Conservation (phyloP, 768 basidiomycete species). For the Russula abietina region DNA sequence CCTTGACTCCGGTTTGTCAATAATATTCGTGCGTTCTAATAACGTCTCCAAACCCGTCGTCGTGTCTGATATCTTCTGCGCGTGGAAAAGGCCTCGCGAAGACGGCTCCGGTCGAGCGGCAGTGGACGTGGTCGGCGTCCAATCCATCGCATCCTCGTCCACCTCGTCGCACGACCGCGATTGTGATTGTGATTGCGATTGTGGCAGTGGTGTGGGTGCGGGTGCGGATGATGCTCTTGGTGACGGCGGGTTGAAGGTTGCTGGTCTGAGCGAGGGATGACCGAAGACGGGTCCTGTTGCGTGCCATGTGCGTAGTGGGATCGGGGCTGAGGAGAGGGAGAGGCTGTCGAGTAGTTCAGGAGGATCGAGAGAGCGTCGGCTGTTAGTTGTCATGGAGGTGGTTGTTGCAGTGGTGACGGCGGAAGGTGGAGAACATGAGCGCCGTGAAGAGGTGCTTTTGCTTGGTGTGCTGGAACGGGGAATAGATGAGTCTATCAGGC, state of each 20-base stretch:
- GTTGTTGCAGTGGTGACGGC: background rate
- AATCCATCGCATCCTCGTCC: conserved; percentile 51
- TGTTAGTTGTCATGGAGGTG: conserved; percentile 9
- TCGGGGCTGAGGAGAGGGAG: conserved; percentile 60
- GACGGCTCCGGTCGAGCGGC: background rate
- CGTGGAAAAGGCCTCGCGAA: background rate
- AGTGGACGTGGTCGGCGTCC: conserved; percentile 48
- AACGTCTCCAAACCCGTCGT: conserved; percentile 23
- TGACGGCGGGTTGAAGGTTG: conserved; percentile 27
- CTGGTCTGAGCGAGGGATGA: conserved; percentile 49
- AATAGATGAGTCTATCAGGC: conserved; percentile 57
- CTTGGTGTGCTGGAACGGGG: conserved; percentile 26
- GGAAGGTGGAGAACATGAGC: conserved; percentile 38
- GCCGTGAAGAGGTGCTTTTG: conserved; percentile 31
- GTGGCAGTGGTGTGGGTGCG: background rate
- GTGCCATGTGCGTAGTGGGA: conserved; percentile 34
- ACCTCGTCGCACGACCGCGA: conserved; percentile 27
- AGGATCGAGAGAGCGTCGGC: conserved; percentile 32
- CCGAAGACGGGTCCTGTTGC: conserved; percentile 57
- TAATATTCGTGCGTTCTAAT: conserved; percentile 20
- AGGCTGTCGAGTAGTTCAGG: conserved; percentile 51
- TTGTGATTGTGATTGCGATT: conserved; percentile 17
- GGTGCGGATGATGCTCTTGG: conserved; percentile 4
- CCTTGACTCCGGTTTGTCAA: conserved; percentile 7
- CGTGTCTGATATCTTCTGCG: background rate